These are phyloP conservation scores for Lasiodiplodia sp. DNA, from an alignment of 2,329 filamentous ascomycete species.

Conservation along the genomic window DNA sequence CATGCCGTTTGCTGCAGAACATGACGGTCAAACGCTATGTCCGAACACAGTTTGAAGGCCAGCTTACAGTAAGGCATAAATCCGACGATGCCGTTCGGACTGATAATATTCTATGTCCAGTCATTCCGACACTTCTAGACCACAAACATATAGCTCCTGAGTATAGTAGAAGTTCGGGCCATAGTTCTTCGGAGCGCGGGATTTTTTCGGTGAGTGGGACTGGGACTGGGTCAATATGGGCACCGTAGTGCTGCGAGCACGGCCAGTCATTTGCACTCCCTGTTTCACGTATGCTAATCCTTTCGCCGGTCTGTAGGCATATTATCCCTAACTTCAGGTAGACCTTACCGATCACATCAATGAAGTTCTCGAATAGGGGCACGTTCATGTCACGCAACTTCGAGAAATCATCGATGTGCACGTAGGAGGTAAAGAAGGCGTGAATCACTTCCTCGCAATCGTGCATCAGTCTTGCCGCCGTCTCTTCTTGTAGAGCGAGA, in stretches of 20 bases:
- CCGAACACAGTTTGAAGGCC: background rate
- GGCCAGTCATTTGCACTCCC: background rate
- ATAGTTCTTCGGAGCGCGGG: conserved; percentile 10
- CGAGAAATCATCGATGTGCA: conserved; percentile 42
- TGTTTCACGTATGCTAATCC: background rate
- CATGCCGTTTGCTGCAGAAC: conserved; percentile 37
- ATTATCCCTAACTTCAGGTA: conserved; percentile 38
- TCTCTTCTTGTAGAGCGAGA: conserved; percentile 30
- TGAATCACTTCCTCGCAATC: conserved; percentile 42
- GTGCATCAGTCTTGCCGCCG: conserved; percentile 28
- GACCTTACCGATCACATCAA: conserved; percentile 40
- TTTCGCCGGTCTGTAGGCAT: conserved; percentile 32
- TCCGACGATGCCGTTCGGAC: conserved; percentile 41
- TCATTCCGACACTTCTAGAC: conserved; percentile 37
- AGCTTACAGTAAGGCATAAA: conserved; percentile 32
- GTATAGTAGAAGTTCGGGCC: conserved; percentile 33
- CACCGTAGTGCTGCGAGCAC: conserved; percentile 30
- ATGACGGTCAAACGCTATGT: background rate
- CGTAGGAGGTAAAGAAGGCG: conserved; percentile 45
- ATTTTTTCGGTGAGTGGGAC: conserved; percentile 31
- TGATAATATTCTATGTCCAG: conserved; percentile 42
- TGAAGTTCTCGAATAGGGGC: conserved; percentile 45
- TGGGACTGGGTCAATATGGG: conserved; percentile 30
- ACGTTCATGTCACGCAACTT: conserved; percentile 38
- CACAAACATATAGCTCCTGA: conserved; percentile 31